A percentile compares a stretch with the other conserved stretches of the same genome.
phyloP scores from a whole-genome alignment of 371 early-diverging fungal species.

The Mortierella sp. region DNA sequence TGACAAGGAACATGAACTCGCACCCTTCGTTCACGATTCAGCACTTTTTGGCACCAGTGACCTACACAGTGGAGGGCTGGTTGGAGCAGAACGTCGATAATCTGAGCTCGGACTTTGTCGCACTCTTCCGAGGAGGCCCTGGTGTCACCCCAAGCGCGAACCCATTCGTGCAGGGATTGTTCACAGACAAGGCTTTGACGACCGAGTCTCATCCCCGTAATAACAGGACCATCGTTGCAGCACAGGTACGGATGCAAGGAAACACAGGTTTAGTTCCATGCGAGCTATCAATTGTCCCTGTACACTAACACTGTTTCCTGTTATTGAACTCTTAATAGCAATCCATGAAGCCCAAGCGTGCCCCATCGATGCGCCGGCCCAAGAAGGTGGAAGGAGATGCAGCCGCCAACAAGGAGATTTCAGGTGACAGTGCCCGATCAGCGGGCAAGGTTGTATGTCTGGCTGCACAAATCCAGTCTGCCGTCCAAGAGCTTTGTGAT shows the following conservation, averaged over 20 bases:
- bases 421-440: slow-evolving; percentile 20
- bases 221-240: slow-evolving; percentile 76
- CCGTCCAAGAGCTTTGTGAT: slow-evolving; percentile 81
- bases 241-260: slow-evolving; percentile 54
- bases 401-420: slow-evolving; percentile 26
- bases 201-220: slow-evolving; percentile 87
- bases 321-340: slow-evolving; percentile 61
- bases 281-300: too few species aligned
- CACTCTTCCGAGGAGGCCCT: slow-evolving; percentile 74
- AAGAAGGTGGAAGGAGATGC: slow-evolving; percentile 48
- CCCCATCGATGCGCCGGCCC: slow-evolving; percentile 73
- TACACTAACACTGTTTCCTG: too few species aligned
- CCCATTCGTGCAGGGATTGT: slow-evolving; percentile 83
- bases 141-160: slow-evolving; percentile 68
- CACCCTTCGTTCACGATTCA: slow-evolving; percentile 76
- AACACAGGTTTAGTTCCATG: too few species aligned
- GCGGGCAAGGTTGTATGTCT: slow-evolving; percentile 62
- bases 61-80: slow-evolving; percentile 76
- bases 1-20: slow-evolving; percentile 45
- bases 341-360: slow-evolving; percentile 74
- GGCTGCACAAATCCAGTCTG: slow-evolving; percentile 77
- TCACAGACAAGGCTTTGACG: slow-evolving; percentile 82
- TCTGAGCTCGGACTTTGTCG: slow-evolving; percentile 85
- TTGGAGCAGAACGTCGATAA: slow-evolving; percentile 79
- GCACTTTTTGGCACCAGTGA: slow-evolving; percentile 79